These are phyloP conservation scores for Lyophyllum semitale DNA, from an alignment of 768 basidiomycete genomes.

Conservation along the genomic window DNA sequence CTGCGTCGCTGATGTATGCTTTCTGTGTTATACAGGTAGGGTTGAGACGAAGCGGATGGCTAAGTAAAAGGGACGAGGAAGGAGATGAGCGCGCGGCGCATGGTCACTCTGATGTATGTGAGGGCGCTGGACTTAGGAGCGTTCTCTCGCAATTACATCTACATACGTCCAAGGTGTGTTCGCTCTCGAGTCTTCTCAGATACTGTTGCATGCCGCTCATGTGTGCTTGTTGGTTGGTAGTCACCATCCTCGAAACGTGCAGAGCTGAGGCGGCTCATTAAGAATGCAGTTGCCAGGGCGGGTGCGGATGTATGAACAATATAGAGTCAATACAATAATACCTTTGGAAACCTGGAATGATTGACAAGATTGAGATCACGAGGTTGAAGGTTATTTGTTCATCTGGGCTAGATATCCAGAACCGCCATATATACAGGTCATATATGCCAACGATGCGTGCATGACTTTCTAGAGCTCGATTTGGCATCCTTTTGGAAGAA, in stretches of 20 bases:
- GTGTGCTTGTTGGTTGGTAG: background rate
- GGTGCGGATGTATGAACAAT: too few species aligned
- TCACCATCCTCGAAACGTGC: background rate
- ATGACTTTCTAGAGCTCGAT: slow-evolving; percentile 3
- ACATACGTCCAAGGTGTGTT: background rate
- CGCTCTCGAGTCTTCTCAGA: background rate
- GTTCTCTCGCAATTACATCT: slow-evolving; percentile 7
- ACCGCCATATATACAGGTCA: background rate
- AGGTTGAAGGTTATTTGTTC: too few species aligned
- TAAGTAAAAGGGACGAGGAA: slow-evolving; percentile 2
- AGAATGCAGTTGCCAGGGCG: background rate
- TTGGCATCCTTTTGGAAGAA: background rate
- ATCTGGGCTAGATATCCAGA: too few species aligned
- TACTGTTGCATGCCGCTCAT: background rate
- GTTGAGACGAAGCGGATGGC: slow-evolving; percentile 1
- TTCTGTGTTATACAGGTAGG: background rate
- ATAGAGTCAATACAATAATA: too few species aligned
- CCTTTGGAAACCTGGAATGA: too few species aligned
- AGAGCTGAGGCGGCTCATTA: background rate
- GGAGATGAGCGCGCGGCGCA: background rate
- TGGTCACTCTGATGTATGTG: slow-evolving; percentile 1
- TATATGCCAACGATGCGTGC: slow-evolving; percentile 6
- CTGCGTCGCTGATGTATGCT: background rate
- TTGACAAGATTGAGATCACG: too few species aligned
- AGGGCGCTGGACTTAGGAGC: slow-evolving; percentile 7